phyloP scores from a whole-genome alignment of 2,329 filamentous ascomycete species.

The Diaporthe velutina region DNA sequence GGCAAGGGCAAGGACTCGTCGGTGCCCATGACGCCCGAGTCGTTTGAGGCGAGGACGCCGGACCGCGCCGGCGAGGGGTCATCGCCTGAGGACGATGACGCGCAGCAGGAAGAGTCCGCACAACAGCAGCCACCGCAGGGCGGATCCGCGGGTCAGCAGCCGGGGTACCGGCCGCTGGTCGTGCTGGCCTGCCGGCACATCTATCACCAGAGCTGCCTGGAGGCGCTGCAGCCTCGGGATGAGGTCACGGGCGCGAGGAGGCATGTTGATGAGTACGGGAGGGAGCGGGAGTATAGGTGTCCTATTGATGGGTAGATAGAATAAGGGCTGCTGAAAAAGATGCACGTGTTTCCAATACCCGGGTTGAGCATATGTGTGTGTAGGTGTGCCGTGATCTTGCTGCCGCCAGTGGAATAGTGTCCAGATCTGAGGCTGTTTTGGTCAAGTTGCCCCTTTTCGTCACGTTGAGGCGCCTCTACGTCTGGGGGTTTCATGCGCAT shows the following conservation, averaged over 20 bases:
- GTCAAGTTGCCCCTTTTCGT: not conserved
- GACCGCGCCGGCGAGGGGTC: constrained; percentile 26
- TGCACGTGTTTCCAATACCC: not conserved
- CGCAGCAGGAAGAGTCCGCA: constrained; percentile 29
- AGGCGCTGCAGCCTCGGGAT: constrained; percentile 70
- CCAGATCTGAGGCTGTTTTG: not conserved
- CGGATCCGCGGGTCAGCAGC: constrained; percentile 53
- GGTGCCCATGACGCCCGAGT: constrained; percentile 39
- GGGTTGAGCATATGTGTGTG: not conserved
- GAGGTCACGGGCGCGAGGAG: constrained; percentile 54
- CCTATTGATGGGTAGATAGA: constrained; percentile 65
- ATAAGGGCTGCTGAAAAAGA: not conserved
- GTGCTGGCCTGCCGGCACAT: constrained; percentile 79
- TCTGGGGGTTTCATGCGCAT: not conserved
- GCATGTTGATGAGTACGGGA: constrained; percentile 57
- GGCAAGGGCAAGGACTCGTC: constrained; percentile 49
- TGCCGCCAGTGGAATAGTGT: not conserved
- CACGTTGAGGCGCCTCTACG: not conserved
- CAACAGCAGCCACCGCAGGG: constrained; percentile 49
- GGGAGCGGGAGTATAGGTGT: constrained; percentile 65
- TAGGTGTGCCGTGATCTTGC: not conserved
- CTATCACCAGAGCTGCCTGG: constrained; percentile 77
- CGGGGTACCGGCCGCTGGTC: constrained; percentile 73
- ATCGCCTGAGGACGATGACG: constrained; percentile 56
- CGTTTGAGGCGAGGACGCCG: constrained; percentile 34